A percentile compares a stretch with the other conserved stretches of the same genome.
Conservation (phyloP, 495 filamentous ascomycete genomes). For the Penicillium bovifimosum region DNA sequence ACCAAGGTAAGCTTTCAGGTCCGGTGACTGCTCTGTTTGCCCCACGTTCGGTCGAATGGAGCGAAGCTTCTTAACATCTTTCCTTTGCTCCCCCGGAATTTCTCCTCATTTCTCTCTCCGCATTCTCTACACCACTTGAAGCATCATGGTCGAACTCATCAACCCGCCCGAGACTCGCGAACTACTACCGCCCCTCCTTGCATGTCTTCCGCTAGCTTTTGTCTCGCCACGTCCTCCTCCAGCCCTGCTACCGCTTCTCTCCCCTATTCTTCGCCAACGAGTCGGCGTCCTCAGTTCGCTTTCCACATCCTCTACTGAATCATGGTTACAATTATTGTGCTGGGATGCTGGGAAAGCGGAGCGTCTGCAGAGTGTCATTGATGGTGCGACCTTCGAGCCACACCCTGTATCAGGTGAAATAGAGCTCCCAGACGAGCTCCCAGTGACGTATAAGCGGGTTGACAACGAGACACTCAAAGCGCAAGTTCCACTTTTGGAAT, state of each 20-base stretch:
- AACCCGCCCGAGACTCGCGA: slow-evolving; percentile 57
- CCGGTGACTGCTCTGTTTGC: slow-evolving; percentile 16
- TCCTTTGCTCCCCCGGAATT: background rate
- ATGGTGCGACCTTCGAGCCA: slow-evolving; percentile 67
- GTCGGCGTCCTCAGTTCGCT: slow-evolving; percentile 65
- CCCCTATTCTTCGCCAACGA: slow-evolving; percentile 86
- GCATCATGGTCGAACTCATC: slow-evolving; percentile 50
- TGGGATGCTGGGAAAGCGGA: slow-evolving; percentile 69
- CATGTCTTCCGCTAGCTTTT: slow-evolving; percentile 79
- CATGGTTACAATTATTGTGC: slow-evolving; percentile 87
- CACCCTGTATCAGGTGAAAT: slow-evolving; percentile 93
- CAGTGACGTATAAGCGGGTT: slow-evolving; percentile 61
- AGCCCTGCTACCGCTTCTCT: slow-evolving; percentile 73
- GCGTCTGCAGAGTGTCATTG: slow-evolving; percentile 58
- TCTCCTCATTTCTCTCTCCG: background rate
- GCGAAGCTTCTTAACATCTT: background rate
- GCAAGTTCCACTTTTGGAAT: slow-evolving; percentile 50
- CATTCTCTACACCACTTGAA: background rate
- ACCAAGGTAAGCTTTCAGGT: slow-evolving; percentile 9
- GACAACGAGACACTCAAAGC: slow-evolving; percentile 85
- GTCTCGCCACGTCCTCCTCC: slow-evolving; percentile 71
- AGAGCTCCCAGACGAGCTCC: slow-evolving; percentile 63
- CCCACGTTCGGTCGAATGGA: slow-evolving; percentile 34
- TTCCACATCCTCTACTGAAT: slow-evolving; percentile 54
- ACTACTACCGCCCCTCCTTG: slow-evolving; percentile 71